These are phyloP conservation scores for Ballota nigra DNA, from an alignment of 257 asterid species.

Conservation along the genomic window DNA sequence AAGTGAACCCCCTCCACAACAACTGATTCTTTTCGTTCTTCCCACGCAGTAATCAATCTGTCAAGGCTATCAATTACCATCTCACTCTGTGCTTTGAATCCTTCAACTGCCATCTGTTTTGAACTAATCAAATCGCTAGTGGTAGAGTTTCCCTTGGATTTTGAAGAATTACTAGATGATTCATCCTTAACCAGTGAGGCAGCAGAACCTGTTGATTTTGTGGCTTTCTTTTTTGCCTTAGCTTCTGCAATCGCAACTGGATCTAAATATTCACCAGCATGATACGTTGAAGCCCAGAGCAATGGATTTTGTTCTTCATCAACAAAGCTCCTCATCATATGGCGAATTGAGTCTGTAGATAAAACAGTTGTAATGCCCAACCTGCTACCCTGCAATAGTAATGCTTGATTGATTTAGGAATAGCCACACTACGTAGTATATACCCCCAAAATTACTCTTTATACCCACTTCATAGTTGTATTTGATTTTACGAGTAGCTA, in stretches of 20 bases:
- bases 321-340: slow-evolving; percentile 99
- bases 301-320: slow-evolving; percentile 86
- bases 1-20: slow-evolving; percentile 99
- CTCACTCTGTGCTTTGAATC: slow-evolving; percentile 98
- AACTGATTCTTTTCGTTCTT: slow-evolving; percentile 91
- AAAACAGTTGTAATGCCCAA: slow-evolving; percentile 94
- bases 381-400: slow-evolving; percentile 79
- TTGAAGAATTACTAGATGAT: slow-evolving; percentile 29
- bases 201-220: slow-evolving; percentile 60
- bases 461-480: too few species aligned
- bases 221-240: slow-evolving; percentile 83
- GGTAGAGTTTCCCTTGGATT: slow-evolving; percentile 48
- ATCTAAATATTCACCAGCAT: slow-evolving; percentile 94
- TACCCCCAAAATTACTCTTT: too few species aligned
- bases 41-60: slow-evolving; percentile 94
- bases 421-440: too few species aligned
- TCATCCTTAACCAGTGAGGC: slow-evolving; percentile 49
- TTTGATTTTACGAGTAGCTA: too few species aligned
- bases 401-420: slow-evolving; percentile 1
- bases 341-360: slow-evolving; percentile 98
- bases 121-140: slow-evolving; percentile 60
- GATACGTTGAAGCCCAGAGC: slow-evolving; percentile 99
- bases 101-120: slow-evolving; percentile 96
- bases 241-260: slow-evolving; percentile 92
- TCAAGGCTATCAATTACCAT: slow-evolving; percentile 99